Base-by-base conservation (phyloP, 768 basidiomycete genomes). In the Termitomyces sp. region DNA sequence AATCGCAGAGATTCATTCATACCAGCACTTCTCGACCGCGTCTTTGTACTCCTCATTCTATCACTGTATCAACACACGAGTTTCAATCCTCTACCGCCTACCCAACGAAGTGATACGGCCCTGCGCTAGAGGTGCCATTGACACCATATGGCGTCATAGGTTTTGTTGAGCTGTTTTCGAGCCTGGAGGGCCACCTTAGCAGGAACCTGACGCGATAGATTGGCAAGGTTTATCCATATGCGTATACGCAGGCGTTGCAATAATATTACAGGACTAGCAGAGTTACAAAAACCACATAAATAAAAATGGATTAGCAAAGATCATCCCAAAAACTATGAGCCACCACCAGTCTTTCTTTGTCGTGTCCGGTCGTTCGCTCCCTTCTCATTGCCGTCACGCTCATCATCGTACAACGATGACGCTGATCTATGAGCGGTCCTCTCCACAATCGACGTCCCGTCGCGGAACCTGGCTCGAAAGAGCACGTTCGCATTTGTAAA, bases 401-500 rank as follows among this genome's bases (percentile, higher is more conserved):
- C 38, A 20, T 71, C 69, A 35, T 69, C 61, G 61, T 81, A 81
- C 65, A 81, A 61, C 14, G 74, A 59, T 18, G 85, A 86, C 26
- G 71, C 72, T n/a, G 84, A 83, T 61, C 88, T 73, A 63, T 87
- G 82, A 9, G 77, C 85, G 0, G 89, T 91, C 53, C 90, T 78
- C 69, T 96, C 92, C 26, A 96, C 93, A 53, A 96, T 79, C 24
- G 87, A 91, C 5, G 94, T 98, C 3, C 95, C 96, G 66, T 99
- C 94, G 32, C 92, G 80, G 78, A 98, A 98, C 54, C 90, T 83
- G 14, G 95, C 90, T 35, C 87, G 82, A 80, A 98, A 99, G 33
- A 98, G 76, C 13, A 94, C 95, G 66, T 99, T 98, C 40, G 96
- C 97, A 64, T 98, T 98, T 9, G 93, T 94, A 75, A 98, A 98